Evolutionary conservation across 1,284 basidiomycete species (phyloP), one percentile per base, ranked within the genome.

Genomic region (Malassezia obtusa): DNA sequence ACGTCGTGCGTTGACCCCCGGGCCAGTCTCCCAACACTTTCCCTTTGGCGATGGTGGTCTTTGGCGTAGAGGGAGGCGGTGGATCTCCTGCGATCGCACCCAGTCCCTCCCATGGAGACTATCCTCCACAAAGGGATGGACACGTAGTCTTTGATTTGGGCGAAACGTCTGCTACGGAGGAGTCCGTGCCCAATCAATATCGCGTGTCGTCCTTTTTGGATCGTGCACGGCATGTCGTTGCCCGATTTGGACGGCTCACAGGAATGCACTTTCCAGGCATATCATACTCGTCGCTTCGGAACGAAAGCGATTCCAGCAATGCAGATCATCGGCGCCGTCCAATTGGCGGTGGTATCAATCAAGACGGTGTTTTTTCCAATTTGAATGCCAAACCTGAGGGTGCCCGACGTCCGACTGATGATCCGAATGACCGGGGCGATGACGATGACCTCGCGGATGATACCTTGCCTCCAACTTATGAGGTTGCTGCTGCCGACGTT

Each of bases 291-390:
- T 30, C 39, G 4, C 31, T 50, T 12, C 22, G 22, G 35, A 54
- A 56, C 2, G 54, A 57, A 4, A 43, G 61, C 32, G n/a, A 45
- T 50, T 3, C 50, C 51, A 21, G 53, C 57, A 11, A n/a, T n/a
- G 14, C 11, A 12, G 17, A 40, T 40, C 38, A 21, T 5, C 17
- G 12, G 19, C 38, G 38, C 38, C 50, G 62, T 57, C 50, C 61
- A 10, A 45, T 67, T 38, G 89, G 87, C 15, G 85, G 87, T 1
- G 89, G 89, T 0, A 80, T 79, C 9, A 83, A 86, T 39, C 90
- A 92, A 66, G 90, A 94, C 65, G 92, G 92, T 12, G 91, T 99
- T 5, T 99, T 96, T 75, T 84, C 86, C 39, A 99, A 98, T 71
- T 83, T 99, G 32, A 84, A 82, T 58, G 94, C 92, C 0, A 92